These are phyloP conservation scores for Akanthomyces dipterigenus DNA, from an alignment of 2,329 filamentous ascomycete genomes.

Conservation along the genomic window DNA sequence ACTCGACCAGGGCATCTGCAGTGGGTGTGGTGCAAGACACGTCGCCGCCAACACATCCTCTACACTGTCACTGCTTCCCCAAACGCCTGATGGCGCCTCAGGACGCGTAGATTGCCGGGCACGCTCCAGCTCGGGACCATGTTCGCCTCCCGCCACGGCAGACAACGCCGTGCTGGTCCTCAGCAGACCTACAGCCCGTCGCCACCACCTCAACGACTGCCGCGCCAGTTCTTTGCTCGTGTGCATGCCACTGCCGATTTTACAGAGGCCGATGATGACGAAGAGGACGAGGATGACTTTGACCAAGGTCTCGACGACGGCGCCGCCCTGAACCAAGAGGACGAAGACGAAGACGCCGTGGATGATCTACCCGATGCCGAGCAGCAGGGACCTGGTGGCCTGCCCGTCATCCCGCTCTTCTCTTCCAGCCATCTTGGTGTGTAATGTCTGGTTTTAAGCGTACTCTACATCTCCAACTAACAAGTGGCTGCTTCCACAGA, in stretches of 20 bases:
- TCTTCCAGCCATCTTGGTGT: slow-evolving; percentile 70
- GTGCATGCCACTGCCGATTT: slow-evolving; percentile 57
- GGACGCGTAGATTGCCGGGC: background rate
- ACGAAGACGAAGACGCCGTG: slow-evolving; percentile 39
- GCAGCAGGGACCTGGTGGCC: slow-evolving; percentile 18
- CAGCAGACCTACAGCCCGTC: slow-evolving; percentile 24
- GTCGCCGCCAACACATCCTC: background rate
- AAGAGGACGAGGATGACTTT: slow-evolving; percentile 36
- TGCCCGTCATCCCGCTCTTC: slow-evolving; percentile 65
- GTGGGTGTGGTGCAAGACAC: background rate
- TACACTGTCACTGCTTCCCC: background rate
- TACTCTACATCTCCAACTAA: slow-evolving; percentile 17
- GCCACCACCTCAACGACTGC: slow-evolving; percentile 24
- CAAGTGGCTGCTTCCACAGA: slow-evolving; percentile 44
- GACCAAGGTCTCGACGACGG: slow-evolving; percentile 41
- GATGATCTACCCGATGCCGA: slow-evolving; percentile 32
- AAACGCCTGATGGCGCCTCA: slow-evolving; percentile 7
- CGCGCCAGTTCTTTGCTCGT: slow-evolving; percentile 21
- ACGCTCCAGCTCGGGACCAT: slow-evolving; percentile 19
- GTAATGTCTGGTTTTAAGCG: slow-evolving; percentile 12
- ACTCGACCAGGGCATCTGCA: background rate
- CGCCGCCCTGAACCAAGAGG: slow-evolving; percentile 37
- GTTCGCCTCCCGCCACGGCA: slow-evolving; percentile 30
- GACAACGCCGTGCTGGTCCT: slow-evolving; percentile 25
- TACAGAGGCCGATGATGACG: slow-evolving; percentile 55